Conservation (phyloP, 2,329 filamentous ascomycete species). For the Fusarium sp. region DNA sequence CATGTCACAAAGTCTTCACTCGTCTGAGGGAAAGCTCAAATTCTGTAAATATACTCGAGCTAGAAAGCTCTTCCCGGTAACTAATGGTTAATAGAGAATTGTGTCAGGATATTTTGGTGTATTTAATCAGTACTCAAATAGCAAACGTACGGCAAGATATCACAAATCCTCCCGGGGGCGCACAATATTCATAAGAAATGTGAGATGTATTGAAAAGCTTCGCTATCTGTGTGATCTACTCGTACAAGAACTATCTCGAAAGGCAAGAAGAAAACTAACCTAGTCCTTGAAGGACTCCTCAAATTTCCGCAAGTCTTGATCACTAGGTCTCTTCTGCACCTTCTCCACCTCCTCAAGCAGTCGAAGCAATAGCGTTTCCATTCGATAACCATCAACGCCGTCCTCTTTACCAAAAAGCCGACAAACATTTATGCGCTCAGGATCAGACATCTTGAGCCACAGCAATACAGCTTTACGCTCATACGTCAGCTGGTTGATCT, state of each 20-base stretch:
- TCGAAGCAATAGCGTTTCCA: background rate
- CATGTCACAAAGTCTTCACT: background rate
- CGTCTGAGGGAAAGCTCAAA: background rate
- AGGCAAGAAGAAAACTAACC: background rate
- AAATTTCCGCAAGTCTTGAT: background rate
- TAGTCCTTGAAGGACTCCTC: background rate
- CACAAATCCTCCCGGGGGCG: background rate
- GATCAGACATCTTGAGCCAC: background rate
- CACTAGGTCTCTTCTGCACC: background rate
- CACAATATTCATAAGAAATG: background rate
- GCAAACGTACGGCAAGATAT: background rate
- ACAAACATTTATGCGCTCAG: background rate
- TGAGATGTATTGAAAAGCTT: background rate
- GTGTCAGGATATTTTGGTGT: background rate
- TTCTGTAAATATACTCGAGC: accelerated
- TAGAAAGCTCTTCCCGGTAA: background rate
- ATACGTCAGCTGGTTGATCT: background rate
- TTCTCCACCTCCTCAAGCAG: background rate
- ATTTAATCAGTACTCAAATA: background rate
- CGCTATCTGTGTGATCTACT: background rate
- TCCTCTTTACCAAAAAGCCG: background rate
- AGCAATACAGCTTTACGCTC: background rate
- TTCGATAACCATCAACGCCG: background rate
- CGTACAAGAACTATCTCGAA: background rate
- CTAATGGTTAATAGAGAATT: background rate